Evolutionary conservation across 2,329 filamentous ascomycete species (phyloP).

Genomic region (Bipolaris victoriae): DNA sequence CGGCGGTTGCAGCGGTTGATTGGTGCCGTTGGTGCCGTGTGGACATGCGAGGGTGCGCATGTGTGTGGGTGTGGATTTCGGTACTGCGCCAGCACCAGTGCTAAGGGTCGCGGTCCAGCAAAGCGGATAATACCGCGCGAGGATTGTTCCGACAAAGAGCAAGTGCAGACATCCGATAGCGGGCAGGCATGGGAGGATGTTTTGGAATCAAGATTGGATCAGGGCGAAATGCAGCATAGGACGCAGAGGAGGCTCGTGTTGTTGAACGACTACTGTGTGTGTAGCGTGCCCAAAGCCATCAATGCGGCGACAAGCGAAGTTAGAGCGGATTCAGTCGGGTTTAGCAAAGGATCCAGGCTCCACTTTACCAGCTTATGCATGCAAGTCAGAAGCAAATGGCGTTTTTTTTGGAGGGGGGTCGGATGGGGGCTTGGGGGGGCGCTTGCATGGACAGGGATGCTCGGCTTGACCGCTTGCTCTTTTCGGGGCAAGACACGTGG

Average conservation of each 20-base stretch:
- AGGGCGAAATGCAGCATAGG: constrained; percentile 14
- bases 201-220: constrained; percentile 7
- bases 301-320: constrained; percentile 16
- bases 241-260: constrained; percentile 12
- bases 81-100: not conserved
- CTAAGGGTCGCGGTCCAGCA: constrained; percentile 12
- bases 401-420: constrained; percentile 10
- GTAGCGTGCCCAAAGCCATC: constrained; percentile 22
- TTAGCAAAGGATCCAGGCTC: constrained; percentile 31
- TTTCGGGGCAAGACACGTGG: constrained; percentile 29
- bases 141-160: constrained; percentile 1
- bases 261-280: constrained; percentile 20
- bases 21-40: constrained; percentile 11
- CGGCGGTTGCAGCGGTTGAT: constrained; percentile 21
- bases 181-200: not conserved
- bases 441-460: constrained; percentile 27
- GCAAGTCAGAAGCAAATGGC: constrained; percentile 38
- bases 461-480: constrained; percentile 24
- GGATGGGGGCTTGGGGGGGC: not conserved
- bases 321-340: constrained; percentile 22
- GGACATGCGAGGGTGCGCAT: not conserved
- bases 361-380: constrained; percentile 26
- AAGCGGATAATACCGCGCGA: constrained; percentile 22
- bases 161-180: constrained; percentile 8
- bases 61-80: constrained; percentile 5